Percentiles rank a stretch among this genome's conserved stretches.
These are phyloP conservation scores for Calonectria leucothoes DNA, from an alignment of 2,329 filamentous ascomycete species.

Conservation along the genomic window DNA sequence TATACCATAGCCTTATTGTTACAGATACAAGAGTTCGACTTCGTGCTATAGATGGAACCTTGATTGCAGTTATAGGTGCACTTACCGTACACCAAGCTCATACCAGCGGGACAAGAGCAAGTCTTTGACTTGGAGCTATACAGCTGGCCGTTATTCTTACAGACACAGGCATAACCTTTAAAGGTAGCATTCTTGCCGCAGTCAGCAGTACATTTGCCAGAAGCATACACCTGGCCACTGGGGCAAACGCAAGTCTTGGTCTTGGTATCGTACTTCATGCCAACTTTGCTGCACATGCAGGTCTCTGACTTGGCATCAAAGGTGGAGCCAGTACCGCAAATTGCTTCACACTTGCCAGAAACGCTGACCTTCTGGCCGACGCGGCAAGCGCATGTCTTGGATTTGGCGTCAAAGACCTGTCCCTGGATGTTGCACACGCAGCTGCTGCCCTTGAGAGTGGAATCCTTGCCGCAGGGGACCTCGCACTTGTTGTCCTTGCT, in stretches of 20 bases:
- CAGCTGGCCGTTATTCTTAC: slow-evolving; percentile 34
- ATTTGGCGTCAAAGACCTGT: not conserved
- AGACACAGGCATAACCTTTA: slow-evolving; percentile 32
- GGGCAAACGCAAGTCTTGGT: not conserved
- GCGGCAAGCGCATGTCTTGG: slow-evolving; percentile 26
- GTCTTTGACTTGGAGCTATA: slow-evolving; percentile 30
- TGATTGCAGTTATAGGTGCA: not conserved
- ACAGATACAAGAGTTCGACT: not conserved
- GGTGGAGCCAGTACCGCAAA: not conserved
- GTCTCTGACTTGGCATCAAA: not conserved
- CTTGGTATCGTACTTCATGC: slow-evolving; percentile 1
- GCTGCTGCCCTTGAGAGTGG: not conserved
- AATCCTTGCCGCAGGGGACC: not conserved
- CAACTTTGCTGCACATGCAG: not conserved
- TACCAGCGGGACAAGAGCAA: slow-evolving; percentile 34
- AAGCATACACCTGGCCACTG: not conserved
- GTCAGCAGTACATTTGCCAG: not conserved
- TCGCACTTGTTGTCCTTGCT: not conserved
- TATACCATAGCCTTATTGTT: not conserved
- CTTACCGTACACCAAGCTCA: no score
- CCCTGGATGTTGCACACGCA: not conserved
- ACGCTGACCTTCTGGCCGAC: slow-evolving; percentile 8
- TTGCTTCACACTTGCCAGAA: slow-evolving; percentile 20
- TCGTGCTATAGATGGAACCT: not conserved
- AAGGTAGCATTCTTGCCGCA: slow-evolving; percentile 32